Conservation (phyloP, 495 filamentous ascomycete genomes). For the Collariella sp. region DNA sequence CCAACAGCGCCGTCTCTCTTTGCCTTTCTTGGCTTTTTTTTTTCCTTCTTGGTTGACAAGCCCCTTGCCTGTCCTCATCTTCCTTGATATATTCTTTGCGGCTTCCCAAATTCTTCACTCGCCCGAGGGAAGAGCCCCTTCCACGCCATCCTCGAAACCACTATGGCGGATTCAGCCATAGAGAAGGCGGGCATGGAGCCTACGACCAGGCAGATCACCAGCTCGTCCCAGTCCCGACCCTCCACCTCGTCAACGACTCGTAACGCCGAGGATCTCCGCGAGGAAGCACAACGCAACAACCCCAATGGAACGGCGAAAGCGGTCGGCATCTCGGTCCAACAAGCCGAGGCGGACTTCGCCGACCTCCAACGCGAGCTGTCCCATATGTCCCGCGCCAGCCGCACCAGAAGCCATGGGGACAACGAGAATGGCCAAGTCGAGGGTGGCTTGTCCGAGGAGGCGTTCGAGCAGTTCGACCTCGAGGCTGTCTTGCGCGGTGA, state of each 20-base stretch:
- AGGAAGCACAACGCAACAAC: slow-evolving; percentile 39
- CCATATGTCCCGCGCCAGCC: slow-evolving; percentile 51
- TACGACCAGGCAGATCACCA: background rate
- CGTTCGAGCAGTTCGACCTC: slow-evolving; percentile 58
- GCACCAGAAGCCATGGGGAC: slow-evolving; percentile 21
- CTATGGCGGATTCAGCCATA: background rate
- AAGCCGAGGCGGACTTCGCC: slow-evolving; percentile 69
- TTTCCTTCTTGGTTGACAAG: background rate
- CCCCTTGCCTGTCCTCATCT: background rate
- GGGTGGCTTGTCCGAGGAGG: slow-evolving; percentile 35
- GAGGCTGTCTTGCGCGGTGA: slow-evolving; percentile 61
- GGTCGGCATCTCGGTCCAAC: slow-evolving; percentile 56
- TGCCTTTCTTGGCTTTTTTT: background rate
- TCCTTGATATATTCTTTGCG: background rate
- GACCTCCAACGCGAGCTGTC: slow-evolving; percentile 67
- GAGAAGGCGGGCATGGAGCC: background rate
- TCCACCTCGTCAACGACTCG: slow-evolving; percentile 35
- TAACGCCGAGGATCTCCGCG: slow-evolving; percentile 34
- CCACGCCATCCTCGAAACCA: background rate
- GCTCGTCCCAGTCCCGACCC: slow-evolving; percentile 17
- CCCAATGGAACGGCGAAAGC: slow-evolving; percentile 43
- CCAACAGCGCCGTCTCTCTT: background rate
- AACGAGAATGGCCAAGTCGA: slow-evolving; percentile 41
- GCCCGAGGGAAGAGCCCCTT: background rate
- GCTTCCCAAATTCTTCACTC: background rate